Evolutionary conservation across 257 asterid species (phyloP).

Genomic region (Apocynum venetum): DNA sequence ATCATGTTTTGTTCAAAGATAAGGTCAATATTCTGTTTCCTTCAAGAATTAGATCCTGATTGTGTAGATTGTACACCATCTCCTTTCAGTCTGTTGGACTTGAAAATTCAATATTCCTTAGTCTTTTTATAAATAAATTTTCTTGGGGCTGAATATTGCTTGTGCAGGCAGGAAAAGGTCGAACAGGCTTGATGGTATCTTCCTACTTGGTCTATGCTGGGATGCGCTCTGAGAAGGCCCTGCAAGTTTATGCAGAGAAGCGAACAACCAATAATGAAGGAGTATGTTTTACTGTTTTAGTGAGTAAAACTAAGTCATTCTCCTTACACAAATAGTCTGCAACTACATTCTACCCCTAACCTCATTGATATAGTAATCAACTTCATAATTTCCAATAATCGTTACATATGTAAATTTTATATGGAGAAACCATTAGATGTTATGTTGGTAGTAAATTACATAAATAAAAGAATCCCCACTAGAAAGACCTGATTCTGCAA

Average conservation of each 20-base stretch:
- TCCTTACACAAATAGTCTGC: not conserved
- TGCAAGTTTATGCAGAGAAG: conserved; percentile 65
- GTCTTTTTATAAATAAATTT: too few relatives aligned
- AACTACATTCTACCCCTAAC: not conserved
- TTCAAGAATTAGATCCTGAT: not conserved
- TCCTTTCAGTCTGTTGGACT: not conserved
- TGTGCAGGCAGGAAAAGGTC: conserved; percentile 81
- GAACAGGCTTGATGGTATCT: conserved; percentile 84
- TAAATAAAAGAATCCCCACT: too few relatives aligned
- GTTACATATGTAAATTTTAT: not conserved
- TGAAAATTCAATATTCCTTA: not conserved
- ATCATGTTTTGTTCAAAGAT: not conserved
- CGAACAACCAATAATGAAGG: conserved; percentile 84
- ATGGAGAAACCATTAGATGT: too few relatives aligned
- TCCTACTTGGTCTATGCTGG: conserved; percentile 62
- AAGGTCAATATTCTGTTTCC: not conserved
- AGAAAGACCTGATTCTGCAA: too few relatives aligned
- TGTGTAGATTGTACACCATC: not conserved
- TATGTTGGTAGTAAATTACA: not conserved
- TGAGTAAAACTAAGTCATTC: not conserved
- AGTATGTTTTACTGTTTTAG: conserved; percentile 28
- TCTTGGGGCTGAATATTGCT: not conserved
- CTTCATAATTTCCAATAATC: not conserved
- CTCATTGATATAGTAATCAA: too few relatives aligned
- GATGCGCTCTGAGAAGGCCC: conserved; percentile 67